phyloP scores from a whole-genome alignment of 1,139 yeast species.

The Debaryomyces psychrophilus region DNA sequence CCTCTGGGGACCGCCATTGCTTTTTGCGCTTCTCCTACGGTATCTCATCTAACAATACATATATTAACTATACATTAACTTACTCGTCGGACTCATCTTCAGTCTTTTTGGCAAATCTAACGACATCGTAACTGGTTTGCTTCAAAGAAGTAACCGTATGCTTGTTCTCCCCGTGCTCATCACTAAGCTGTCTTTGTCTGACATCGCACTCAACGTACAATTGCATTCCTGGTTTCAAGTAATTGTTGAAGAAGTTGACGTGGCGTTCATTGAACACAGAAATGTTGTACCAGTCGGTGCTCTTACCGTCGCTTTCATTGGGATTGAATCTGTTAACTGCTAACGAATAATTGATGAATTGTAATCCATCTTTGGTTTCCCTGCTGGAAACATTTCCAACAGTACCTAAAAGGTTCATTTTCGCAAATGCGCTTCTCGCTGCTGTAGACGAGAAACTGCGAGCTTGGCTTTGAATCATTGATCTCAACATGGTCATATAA shows the following conservation, averaged over 20 bases:
- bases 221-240: conserved; percentile 46
- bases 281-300: conserved; percentile 49
- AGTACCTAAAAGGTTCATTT: conserved; percentile 46
- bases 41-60: conserved; percentile 6
- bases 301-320: conserved; percentile 30
- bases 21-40: not conserved
- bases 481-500: conserved; percentile 29
- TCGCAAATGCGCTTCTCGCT: conserved; percentile 41
- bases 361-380: conserved; percentile 43
- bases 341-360: conserved; percentile 45
- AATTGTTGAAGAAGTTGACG: conserved; percentile 39
- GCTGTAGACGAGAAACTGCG: conserved; percentile 41
- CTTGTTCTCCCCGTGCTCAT: conserved; percentile 39
- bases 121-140: conserved; percentile 43
- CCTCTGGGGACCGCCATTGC: not conserved
- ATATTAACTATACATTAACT: conserved; percentile 1
- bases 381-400: conserved; percentile 42
- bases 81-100: conserved; percentile 20
- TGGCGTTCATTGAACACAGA: conserved; percentile 47
- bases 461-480: conserved; percentile 20
- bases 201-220: conserved; percentile 48
- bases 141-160: conserved; percentile 36
- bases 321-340: conserved; percentile 47
- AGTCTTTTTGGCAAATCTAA: conserved; percentile 41
- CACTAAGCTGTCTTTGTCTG: conserved; percentile 36